These are phyloP conservation scores for Macrolepiota albuminosa DNA, from an alignment of 768 basidiomycete genomes.

Conservation along the genomic window DNA sequence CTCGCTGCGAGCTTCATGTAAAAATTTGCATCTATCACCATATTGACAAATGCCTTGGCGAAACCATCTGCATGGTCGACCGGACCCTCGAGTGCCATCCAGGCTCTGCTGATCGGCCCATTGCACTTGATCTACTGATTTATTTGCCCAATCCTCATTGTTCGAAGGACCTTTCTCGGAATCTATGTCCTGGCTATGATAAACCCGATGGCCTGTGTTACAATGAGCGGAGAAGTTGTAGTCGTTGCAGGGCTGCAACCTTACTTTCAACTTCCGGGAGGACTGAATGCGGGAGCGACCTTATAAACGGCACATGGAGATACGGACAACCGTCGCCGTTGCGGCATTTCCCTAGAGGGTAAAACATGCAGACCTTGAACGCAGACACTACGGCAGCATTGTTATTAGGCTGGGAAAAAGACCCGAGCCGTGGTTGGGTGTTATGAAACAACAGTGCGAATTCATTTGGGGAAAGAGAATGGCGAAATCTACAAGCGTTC, in stretches of 20 bases:
- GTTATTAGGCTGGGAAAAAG: neutral
- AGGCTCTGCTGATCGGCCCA: neutral
- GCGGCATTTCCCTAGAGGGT: slow-evolving; percentile 31
- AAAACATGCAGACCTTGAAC: slow-evolving; percentile 27
- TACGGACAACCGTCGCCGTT: slow-evolving; percentile 35
- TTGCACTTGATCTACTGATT: neutral
- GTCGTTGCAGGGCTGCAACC: slow-evolving; percentile 17
- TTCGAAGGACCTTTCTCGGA: neutral
- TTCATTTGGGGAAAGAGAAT: slow-evolving; percentile 35
- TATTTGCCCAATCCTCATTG: neutral
- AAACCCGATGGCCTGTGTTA: slow-evolving; percentile 8
- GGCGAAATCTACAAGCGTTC: slow-evolving; percentile 31
- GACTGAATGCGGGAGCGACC: neutral
- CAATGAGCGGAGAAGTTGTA: slow-evolving; percentile 15
- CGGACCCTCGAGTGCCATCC: neutral
- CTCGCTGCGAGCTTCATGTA: neutral
- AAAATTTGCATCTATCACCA: slow-evolving; percentile 7
- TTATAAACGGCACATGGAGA: slow-evolving; percentile 22
- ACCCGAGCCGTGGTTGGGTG: slow-evolving; percentile 27
- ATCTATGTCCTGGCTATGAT: slow-evolving; percentile 9
- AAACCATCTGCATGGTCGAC: neutral
- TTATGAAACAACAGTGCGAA: slow-evolving; percentile 35
- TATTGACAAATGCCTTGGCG: slow-evolving; percentile 4
- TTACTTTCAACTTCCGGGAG: neutral
- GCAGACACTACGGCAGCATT: slow-evolving; percentile 5